Evolutionary conservation across 2,329 filamentous ascomycete genomes (phyloP).

Genomic region (Aspergillus sojae): DNA sequence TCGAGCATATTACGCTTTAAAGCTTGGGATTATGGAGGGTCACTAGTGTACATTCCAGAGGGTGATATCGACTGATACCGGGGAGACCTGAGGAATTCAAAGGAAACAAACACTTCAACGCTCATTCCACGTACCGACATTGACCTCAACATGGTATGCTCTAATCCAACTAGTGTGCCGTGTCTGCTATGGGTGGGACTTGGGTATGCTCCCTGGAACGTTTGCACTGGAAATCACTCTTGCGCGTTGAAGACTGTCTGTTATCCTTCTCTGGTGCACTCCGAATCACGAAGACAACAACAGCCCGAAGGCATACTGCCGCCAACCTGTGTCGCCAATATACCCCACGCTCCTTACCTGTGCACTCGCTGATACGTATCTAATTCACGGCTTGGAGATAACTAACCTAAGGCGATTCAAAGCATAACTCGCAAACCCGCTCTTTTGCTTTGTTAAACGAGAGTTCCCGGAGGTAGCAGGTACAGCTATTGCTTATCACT

Average conservation of each 20-base stretch:
- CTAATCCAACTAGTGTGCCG: not conserved
- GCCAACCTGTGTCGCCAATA: not conserved
- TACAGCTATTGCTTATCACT: not conserved
- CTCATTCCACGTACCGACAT: conserved; percentile 20
- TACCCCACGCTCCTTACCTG: not conserved
- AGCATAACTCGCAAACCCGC: not conserved
- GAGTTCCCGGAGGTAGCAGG: not conserved
- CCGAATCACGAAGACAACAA: not conserved
- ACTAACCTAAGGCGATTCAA: conserved; percentile 6
- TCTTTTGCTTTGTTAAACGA: not conserved
- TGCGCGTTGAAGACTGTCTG: not conserved
- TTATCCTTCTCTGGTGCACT: not conserved
- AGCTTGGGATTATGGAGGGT: conserved; percentile 2
- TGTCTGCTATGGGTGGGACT: conserved; percentile 8
- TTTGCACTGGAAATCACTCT: conserved; percentile 7
- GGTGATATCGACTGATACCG: conserved; percentile 13
- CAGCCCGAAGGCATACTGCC: not conserved
- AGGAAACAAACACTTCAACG: conserved; percentile 23
- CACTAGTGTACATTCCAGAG: conserved; percentile 20
- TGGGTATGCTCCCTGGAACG: conserved; percentile 14
- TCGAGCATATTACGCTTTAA: not conserved
- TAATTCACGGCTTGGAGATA: conserved; percentile 1
- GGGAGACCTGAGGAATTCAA: conserved; percentile 22
- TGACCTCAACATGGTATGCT: conserved; percentile 19
- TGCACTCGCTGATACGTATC: not conserved